phyloP scores from a whole-genome alignment of 83 land plant genomes.

The Thuja plicata region DNA sequence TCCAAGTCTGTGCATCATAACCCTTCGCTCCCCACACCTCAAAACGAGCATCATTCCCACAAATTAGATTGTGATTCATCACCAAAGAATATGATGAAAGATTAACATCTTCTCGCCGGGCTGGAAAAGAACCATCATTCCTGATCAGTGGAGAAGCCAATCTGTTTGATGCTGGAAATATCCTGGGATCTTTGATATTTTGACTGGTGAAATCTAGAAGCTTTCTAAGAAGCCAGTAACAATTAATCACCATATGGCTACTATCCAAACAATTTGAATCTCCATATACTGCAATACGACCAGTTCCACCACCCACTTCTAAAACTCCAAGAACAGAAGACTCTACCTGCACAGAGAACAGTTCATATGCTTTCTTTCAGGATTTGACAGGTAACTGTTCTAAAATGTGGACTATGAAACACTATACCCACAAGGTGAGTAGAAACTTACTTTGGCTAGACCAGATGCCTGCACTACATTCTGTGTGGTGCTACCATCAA shows the following conservation, averaged over 20 bases:
- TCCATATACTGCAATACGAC: conserved; percentile 91
- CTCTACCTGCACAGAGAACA: conserved; percentile 56
- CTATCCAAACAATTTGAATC: conserved; percentile 98
- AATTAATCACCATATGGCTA: conserved; percentile 98
- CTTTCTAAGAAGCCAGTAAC: conserved; percentile 89
- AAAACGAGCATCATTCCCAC: conserved; percentile 82
- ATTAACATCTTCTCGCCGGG: conserved; percentile 88
- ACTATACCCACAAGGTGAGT: conserved; percentile 16
- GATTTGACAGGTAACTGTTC: neutral
- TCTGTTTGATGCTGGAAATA: conserved; percentile 68
- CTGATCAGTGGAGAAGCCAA: conserved; percentile 39
- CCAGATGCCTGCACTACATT: conserved; percentile 46
- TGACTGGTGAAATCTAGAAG: conserved; percentile 80
- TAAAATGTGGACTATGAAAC: neutral
- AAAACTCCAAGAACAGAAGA: conserved; percentile 87
- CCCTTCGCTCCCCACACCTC: conserved; percentile 84
- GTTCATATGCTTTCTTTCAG: neutral
- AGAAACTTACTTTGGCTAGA: conserved; percentile 55
- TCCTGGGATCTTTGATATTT: conserved; percentile 69
- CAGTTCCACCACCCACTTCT: conserved; percentile 50
- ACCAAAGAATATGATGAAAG: conserved; percentile 83
- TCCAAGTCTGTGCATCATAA: conserved; percentile 36
- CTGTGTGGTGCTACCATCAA: conserved; percentile 59
- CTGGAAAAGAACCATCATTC: conserved; percentile 54
- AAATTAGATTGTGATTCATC: conserved; percentile 59